These are phyloP conservation scores for Caryocar brasiliense DNA, from an alignment of 441 rosid species.

Conservation along the genomic window DNA sequence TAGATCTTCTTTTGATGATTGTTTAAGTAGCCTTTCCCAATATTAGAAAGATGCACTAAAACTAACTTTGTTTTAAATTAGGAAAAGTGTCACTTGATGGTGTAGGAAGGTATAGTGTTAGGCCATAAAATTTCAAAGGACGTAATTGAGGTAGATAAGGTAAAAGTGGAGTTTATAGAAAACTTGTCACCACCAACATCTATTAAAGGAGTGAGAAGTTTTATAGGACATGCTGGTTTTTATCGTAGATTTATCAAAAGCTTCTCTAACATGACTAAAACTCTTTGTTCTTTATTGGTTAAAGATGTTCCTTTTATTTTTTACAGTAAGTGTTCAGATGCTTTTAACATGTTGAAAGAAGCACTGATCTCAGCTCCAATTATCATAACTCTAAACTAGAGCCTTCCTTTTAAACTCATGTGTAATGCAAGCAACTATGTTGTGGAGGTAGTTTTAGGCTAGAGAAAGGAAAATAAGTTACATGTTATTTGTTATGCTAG, in stretches of 20 bases:
- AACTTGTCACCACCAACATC: not conserved
- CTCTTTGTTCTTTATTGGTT: not conserved
- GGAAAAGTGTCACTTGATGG: not conserved
- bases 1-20: not conserved
- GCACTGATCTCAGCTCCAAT: not conserved
- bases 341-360: not conserved
- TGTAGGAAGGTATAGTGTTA: not conserved
- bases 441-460: not conserved
- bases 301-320: not conserved
- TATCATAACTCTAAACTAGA: not conserved
- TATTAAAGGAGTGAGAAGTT: not conserved
- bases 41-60: not conserved
- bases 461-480: not conserved
- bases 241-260: not conserved
- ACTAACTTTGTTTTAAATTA: too few relatives aligned
- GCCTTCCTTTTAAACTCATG: not conserved
- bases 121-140: not conserved
- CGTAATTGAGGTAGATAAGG: not conserved
- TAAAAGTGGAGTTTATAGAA: not conserved
- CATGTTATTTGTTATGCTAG: not conserved
- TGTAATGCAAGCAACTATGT: not conserved
- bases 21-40: not conserved
- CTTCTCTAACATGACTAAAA: not conserved
- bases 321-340: not conserved
- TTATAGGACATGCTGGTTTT: not conserved